Conservation (phyloP, 2,329 filamentous ascomycete genomes). For the Diaporthe vaccinii region DNA sequence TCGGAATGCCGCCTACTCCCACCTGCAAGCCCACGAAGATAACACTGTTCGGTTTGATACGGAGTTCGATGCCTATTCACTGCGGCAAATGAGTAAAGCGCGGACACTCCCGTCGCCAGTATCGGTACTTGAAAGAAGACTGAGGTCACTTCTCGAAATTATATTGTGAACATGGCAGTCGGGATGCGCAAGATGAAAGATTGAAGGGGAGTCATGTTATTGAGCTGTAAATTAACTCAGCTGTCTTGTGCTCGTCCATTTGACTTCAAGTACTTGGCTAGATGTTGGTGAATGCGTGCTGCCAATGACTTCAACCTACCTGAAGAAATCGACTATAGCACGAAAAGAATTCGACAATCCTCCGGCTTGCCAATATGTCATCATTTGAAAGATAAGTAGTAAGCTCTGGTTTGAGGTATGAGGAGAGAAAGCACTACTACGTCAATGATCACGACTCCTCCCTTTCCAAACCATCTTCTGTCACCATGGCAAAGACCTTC, state of each 20-base stretch:
- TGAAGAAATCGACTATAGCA: too few species aligned
- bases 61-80: not conserved
- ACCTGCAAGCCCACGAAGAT: not conserved
- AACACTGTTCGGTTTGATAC: not conserved
- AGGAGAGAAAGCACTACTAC: not conserved
- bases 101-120: not conserved
- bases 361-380: too few species aligned
- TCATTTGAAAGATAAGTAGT: not conserved
- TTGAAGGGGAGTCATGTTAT: too few species aligned
- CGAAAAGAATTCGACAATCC: too few species aligned
- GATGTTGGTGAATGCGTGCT: too few species aligned
- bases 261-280: too few species aligned
- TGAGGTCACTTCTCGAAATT: constrained; percentile 28
- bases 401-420: not conserved
- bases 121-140: not conserved
- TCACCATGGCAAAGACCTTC: constrained; percentile 34
- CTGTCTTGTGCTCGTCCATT: too few species aligned
- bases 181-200: too few species aligned
- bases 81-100: not conserved
- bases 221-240: too few species aligned
- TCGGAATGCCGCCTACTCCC: not conserved
- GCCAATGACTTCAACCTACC: too few species aligned
- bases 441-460: not conserved
- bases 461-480: constrained; percentile 40
- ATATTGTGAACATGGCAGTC: too few species aligned